These are phyloP conservation scores for Vicia faba DNA, from an alignment of 306 rosid genomes.

Conservation along the genomic window DNA sequence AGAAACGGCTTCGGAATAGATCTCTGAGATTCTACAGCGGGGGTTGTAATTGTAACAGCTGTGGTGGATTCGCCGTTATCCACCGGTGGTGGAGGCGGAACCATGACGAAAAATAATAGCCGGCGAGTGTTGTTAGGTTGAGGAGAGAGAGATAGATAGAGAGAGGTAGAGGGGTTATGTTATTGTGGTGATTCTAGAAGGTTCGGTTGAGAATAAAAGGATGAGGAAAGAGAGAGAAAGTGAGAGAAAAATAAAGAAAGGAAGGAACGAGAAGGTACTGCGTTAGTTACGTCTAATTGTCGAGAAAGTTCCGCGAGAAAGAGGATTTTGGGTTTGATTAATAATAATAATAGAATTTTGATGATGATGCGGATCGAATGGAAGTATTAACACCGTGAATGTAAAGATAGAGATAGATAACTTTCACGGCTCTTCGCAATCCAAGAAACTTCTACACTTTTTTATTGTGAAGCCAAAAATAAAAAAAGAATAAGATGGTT, in stretches of 20 bases:
- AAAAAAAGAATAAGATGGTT: neutral
- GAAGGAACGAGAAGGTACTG: slow-evolving; percentile 62
- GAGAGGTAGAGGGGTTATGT: neutral
- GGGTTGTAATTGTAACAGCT: neutral
- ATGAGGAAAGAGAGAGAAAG: slow-evolving; percentile 18
- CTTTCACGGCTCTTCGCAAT: slow-evolving; percentile 1
- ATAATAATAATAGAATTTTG: neutral
- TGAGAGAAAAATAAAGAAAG: slow-evolving; percentile 2
- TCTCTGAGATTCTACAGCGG: slow-evolving; percentile 50
- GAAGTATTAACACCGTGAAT: neutral
- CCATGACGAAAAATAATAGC: slow-evolving; percentile 39
- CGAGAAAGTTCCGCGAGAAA: slow-evolving; percentile 68
- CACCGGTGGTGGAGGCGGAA: slow-evolving; percentile 46
- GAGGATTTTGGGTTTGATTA: neutral
- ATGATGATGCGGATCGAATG: neutral
- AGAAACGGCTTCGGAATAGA: slow-evolving; percentile 81
- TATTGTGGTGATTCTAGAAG: slow-evolving; percentile 67
- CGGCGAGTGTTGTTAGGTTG: neutral
- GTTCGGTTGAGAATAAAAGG: slow-evolving; percentile 52
- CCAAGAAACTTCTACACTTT: slow-evolving; percentile 10
- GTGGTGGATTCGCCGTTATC: slow-evolving; percentile 45
- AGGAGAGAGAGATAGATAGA: neutral
- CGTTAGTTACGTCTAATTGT: slow-evolving; percentile 46
- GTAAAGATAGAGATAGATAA: neutral
- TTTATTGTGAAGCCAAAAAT: neutral